Conservation (phyloP, 192 early-diverging fungal species). For the Coemansia sp. region DNA sequence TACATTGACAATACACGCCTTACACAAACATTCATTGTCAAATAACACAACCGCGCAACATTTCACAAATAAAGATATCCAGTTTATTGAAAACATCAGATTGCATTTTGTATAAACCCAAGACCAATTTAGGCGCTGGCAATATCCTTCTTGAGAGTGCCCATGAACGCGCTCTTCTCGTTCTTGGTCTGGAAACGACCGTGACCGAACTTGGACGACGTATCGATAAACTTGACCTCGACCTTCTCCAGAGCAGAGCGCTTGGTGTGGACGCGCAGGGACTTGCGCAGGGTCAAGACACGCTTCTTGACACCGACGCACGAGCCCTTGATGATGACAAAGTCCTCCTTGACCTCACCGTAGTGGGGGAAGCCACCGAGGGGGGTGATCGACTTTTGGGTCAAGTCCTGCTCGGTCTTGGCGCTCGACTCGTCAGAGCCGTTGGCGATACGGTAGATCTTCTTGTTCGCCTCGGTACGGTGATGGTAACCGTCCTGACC, state of each 20-base stretch:
- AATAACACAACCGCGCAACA: too few species aligned
- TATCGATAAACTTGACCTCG: constrained; percentile 98
- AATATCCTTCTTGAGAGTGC: constrained; percentile 85
- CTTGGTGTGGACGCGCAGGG: constrained; percentile 93
- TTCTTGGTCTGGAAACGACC: constrained; percentile 98
- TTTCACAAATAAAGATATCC: too few species aligned
- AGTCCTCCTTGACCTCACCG: constrained; percentile 98
- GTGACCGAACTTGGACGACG: constrained; percentile 98
- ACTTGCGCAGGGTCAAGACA: constrained; percentile 98
- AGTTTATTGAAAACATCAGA: too few species aligned
- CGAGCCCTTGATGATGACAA: constrained; percentile 97
- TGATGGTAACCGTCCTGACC: constrained; percentile 99
- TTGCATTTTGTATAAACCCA: too few species aligned
- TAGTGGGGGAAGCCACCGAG: constrained; percentile 99
- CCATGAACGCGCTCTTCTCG: constrained; percentile 93
- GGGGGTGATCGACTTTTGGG: constrained; percentile 94
- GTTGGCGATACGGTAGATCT: constrained; percentile 98
- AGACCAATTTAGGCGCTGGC: background rate
- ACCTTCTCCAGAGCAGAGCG: constrained; percentile 96
- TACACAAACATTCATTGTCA: too few species aligned
- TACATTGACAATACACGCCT: too few species aligned
- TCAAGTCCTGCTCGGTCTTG: constrained; percentile 95
- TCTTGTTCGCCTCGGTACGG: constrained; percentile 99
- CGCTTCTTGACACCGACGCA: constrained; percentile 96
- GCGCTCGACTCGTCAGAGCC: constrained; percentile 78